Evolutionary conservation across 768 basidiomycete species (phyloP), one percentile per base, ranked within the genome.

Genomic region (Kwoniella mangroviensis): DNA sequence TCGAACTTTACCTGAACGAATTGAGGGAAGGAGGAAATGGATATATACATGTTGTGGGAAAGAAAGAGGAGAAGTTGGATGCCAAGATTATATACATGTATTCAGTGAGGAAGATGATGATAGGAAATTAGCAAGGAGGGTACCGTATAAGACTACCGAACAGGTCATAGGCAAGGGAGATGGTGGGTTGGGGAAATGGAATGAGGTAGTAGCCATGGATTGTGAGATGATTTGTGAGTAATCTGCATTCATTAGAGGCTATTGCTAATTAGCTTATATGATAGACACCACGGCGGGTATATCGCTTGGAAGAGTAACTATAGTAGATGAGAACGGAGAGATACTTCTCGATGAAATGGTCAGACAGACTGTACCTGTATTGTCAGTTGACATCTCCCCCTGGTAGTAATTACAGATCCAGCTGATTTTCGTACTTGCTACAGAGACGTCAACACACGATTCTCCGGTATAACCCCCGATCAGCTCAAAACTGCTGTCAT

Each of bases 371-470:
- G 73, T 75, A 10, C 69, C 81, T 1, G 69, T 83, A 7, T 45
- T 84, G 83, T 82, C 41, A 55, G 79, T 75, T 34, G 34, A 34
- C 34, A 34, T 34, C 17, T 3, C 12, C 10, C 26, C 45, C n/a
- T 22, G 12, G 12, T 10, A 51, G 15, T 43, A 24, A 7, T 11
- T 12, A 24, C 12, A 21, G 26, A 65, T 49, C 10, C 4, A 51
- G 65, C 63, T 42, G 58, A 60, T 1, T 26, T 28, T 41, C 21
- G 1, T 28, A 41, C 41, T 17, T 17, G 26, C 10, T 24, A 42
- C 75, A 93, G 96, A 66, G 96, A 99, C 81, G 90, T 89, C 79
- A 96, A 94, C 76, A 94, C 95, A 1, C 89, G 94, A 10, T 85
- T 82, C 72, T 79, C 77, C 0, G 82, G 82, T 28, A 68, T 84